Base-by-base conservation (phyloP, 495 filamentous ascomycete species). In the Lophium mytilinum region DNA sequence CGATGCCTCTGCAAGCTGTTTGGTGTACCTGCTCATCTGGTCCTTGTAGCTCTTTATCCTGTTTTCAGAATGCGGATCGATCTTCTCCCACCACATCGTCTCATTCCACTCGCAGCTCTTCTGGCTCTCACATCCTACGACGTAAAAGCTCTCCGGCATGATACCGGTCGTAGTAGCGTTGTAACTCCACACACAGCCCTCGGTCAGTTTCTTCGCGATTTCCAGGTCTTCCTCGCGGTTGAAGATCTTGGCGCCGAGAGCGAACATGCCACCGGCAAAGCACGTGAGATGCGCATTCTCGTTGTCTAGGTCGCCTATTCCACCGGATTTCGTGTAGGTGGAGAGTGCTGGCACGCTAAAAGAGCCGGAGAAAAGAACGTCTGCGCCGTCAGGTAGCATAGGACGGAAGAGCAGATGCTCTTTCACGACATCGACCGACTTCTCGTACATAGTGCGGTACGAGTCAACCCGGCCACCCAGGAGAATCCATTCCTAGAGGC, bases 151-250 rank as follows among this genome's bases (percentile, higher is more conserved):
- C 69, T 98, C 93, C 1, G 93, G 91, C 72, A 75, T 75, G 61
- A 98, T 88, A 4, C 92, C 94, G 0, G 84, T 86, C 1, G 80
- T 75, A 11, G 87, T 90, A 15, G 78, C 77, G 62, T 89, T 83
- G 67, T 97, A 97, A 1, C 90, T 86, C 92, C 90, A 97, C 2
- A 93, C 86, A 67, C 93, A 98, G 18, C 92, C 94, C 55, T 95
- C 90, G 0, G 92, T 87, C 11, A 98, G 80, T 66, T 87, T 87
- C 59, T 78, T 76, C 7, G 86, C 93, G 45, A 95, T 80, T 40
- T 93, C 84, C 43, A 97, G 73, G 68, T 98, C 92, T 18, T 78
- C 78, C 7, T 85, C 76, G n/a, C 83, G 76, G 9, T 81, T 79
- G 58, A 96, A 96, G n/a, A 91, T 76, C 71, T 88, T 91, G 40